phyloP scores from a whole-genome alignment of 805 yeast species.

The Torulaspora delbrueckii region DNA sequence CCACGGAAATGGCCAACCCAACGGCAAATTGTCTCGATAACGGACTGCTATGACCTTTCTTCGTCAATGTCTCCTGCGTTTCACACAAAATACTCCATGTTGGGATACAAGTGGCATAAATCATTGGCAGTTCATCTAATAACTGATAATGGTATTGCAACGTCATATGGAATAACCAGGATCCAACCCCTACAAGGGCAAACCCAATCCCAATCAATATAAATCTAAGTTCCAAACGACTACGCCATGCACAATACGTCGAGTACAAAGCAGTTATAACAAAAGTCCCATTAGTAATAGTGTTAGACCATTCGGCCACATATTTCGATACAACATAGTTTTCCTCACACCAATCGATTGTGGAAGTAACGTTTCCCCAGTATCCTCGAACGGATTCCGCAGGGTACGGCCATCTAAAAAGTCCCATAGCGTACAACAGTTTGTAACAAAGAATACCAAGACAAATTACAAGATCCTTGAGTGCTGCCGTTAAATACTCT shows the following conservation, averaged over 20 bases:
- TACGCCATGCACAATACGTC: slow-evolving; percentile 52
- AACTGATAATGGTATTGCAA: slow-evolving; percentile 82
- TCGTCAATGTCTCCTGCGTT: slow-evolving; percentile 33
- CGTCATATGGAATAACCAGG: slow-evolving; percentile 97
- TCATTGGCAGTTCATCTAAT: slow-evolving; percentile 96
- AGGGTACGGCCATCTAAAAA: slow-evolving; percentile 45
- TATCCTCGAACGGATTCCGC: slow-evolving; percentile 51
- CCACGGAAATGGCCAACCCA: slow-evolving; percentile 13
- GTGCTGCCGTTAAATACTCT: background rate
- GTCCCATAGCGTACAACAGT: slow-evolving; percentile 6
- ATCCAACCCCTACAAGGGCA: slow-evolving; percentile 84
- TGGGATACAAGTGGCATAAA: slow-evolving; percentile 94
- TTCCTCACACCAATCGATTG: slow-evolving; percentile 99
- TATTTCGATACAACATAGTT: slow-evolving; percentile 83
- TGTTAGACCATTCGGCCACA: slow-evolving; percentile 86
- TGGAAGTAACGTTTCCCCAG: slow-evolving; percentile 85
- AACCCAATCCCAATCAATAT: slow-evolving; percentile 71
- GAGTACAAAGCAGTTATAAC: slow-evolving; percentile 58
- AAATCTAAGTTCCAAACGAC: slow-evolving; percentile 67
- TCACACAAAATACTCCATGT: slow-evolving; percentile 77
- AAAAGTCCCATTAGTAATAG: slow-evolving; percentile 66
- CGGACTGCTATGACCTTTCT: slow-evolving; percentile 10
- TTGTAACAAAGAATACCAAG: background rate
- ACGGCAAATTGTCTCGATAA: slow-evolving; percentile 14
- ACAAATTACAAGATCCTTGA: background rate